These are phyloP conservation scores for Maudiozyma turicensis DNA, from an alignment of 805 yeast species.

Conservation along the genomic window DNA sequence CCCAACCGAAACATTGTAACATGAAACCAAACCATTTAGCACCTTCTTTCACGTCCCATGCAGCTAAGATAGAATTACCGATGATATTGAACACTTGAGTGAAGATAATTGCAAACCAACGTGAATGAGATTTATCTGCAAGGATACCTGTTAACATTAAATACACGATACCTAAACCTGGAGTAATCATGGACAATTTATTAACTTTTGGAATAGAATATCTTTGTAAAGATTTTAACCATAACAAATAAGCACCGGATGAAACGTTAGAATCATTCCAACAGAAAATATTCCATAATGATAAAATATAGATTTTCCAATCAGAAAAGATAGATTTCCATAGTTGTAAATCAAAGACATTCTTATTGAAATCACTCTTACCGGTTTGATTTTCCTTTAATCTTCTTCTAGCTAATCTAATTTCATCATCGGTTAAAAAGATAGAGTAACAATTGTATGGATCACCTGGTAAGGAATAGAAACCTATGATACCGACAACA, in stretches of 20 bases:
- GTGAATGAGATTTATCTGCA: conserved; percentile 42
- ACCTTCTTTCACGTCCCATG: conserved; percentile 44
- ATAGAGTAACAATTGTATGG: conserved; percentile 47
- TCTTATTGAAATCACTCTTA: conserved; percentile 19
- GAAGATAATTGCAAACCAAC: conserved; percentile 45
- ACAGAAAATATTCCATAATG: conserved; percentile 44
- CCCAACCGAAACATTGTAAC: conserved; percentile 48
- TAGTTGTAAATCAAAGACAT: conserved; percentile 33
- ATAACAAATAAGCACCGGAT: conserved; percentile 45
- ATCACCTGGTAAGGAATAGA: conserved; percentile 54
- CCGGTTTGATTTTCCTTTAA: conserved; percentile 30
- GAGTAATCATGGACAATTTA: conserved; percentile 42
- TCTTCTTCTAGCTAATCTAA: conserved; percentile 40
- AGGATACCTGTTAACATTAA: conserved; percentile 16
- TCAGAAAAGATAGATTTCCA: conserved; percentile 46
- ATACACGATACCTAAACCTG: conserved; percentile 43
- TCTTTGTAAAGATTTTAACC: conserved; percentile 44
- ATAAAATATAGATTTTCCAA: conserved; percentile 50
- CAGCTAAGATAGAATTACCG: conserved; percentile 44
- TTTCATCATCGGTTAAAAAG: conserved; percentile 48
- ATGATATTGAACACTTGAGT: conserved; percentile 44
- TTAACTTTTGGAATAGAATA: conserved; percentile 37
- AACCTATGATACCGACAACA: conserved; percentile 47
- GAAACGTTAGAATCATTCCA: conserved; percentile 48
- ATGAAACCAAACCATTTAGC: conserved; percentile 56